Conservation (phyloP, 768 basidiomycete genomes). For the Rhizopogon roseolus region DNA sequence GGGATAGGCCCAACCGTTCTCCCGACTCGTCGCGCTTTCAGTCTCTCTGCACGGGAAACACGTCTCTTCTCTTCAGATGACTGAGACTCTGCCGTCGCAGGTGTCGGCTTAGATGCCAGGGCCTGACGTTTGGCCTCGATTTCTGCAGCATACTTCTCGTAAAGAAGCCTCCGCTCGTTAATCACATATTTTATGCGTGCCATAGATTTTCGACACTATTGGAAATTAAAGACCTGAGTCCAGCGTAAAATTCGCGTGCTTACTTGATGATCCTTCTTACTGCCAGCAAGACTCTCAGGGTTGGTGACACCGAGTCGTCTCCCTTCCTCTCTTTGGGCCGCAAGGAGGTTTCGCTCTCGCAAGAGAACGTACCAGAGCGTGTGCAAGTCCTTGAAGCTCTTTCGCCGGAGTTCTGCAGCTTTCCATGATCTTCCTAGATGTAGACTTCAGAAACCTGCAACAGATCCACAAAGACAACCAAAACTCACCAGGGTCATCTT, state of each 20-base stretch:
- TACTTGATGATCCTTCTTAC: constrained; percentile 40
- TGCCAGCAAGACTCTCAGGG: constrained; percentile 20
- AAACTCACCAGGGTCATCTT: constrained; percentile 32
- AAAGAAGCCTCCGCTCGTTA: constrained; percentile 84
- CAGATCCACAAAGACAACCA: background rate
- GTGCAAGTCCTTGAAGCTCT: constrained; percentile 91
- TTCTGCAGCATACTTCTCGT: constrained; percentile 37
- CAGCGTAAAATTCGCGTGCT: constrained; percentile 10
- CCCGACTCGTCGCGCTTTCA: background rate
- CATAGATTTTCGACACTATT: constrained; percentile 89
- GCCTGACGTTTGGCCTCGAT: constrained; percentile 5
- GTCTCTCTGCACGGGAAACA: background rate
- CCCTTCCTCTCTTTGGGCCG: constrained; percentile 80
- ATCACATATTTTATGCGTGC: constrained; percentile 92
- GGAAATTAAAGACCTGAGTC: constrained; percentile 3
- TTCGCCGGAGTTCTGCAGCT: constrained; percentile 80
- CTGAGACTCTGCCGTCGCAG: background rate
- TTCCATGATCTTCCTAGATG: constrained; percentile 81
- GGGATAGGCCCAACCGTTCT: background rate
- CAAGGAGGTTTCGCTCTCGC: constrained; percentile 85
- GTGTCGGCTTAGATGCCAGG: constrained; percentile 1
- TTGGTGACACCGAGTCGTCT: constrained; percentile 51
- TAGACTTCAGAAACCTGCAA: constrained; percentile 2
- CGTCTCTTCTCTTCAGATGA: constrained; percentile 4
- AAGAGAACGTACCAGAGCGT: constrained; percentile 90